These are phyloP conservation scores for Claviceps humidiphila DNA, from an alignment of 2,329 filamentous ascomycete species.

Conservation along the genomic window DNA sequence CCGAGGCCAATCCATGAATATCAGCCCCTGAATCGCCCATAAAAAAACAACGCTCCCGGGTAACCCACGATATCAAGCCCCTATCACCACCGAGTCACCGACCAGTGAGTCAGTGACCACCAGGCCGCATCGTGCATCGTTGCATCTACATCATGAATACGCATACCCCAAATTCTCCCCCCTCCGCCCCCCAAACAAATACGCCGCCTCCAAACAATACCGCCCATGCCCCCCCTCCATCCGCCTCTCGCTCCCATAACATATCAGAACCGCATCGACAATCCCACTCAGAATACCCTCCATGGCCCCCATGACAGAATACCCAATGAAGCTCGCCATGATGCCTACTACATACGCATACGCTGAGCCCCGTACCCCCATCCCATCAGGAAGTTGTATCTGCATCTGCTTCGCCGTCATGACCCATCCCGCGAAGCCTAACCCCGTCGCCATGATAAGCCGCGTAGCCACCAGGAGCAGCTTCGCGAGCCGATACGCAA, in stretches of 20 bases:
- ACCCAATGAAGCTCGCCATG: constrained; percentile 87
- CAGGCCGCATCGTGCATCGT: too few species aligned
- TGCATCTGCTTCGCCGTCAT: constrained; percentile 71
- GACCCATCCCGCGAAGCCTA: constrained; percentile 96
- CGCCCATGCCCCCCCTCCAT: constrained; percentile 54
- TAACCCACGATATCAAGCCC: too few species aligned
- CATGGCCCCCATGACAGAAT: constrained; percentile 82
- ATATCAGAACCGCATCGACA: constrained; percentile 78
- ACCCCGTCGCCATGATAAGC: constrained; percentile 76
- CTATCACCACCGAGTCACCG: too few species aligned
- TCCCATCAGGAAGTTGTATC: constrained; percentile 40
- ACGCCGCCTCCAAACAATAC: constrained; percentile 85
- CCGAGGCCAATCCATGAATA: too few species aligned
- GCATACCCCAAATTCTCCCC: constrained; percentile 8
- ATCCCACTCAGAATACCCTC: constrained; percentile 80
- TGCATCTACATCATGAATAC: background rate
- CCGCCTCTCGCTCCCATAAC: constrained; percentile 80
- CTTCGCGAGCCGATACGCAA: constrained; percentile 84
- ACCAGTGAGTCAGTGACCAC: too few species aligned
- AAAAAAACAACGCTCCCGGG: too few species aligned
- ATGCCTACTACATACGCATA: constrained; percentile 93
- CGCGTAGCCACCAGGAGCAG: constrained; percentile 81
- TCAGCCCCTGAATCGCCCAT: too few species aligned
- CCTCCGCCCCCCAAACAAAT: constrained; percentile 60
- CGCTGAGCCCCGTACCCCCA: constrained; percentile 58